phyloP scores from a whole-genome alignment of 225 moss, liverwort and hornwort genomes.

The Lunularia cruciata region DNA sequence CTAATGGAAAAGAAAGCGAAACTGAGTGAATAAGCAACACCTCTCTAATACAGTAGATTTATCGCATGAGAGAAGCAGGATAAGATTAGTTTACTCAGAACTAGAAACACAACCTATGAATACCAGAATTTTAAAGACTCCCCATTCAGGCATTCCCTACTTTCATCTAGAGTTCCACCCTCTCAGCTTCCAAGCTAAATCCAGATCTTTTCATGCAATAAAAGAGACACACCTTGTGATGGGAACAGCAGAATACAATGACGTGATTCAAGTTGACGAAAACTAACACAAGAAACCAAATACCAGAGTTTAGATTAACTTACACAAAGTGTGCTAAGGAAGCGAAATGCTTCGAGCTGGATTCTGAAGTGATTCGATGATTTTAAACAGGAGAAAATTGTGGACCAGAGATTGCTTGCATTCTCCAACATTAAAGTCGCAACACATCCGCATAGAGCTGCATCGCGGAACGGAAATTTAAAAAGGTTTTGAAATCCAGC shows the following conservation, averaged over 20 bases:
- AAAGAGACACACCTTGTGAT: background rate
- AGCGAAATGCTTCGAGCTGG: conserved; percentile 64
- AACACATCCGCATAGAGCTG: conserved; percentile 76
- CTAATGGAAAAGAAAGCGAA: background rate
- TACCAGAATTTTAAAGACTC: no score
- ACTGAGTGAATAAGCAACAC: no score
- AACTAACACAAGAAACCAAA: background rate
- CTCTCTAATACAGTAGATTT: no score
- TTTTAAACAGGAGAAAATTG: conserved; percentile 55
- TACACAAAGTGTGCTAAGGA: conserved; percentile 78
- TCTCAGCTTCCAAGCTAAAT: background rate
- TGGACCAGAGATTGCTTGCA: conserved; percentile 57
- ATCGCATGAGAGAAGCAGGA: no score
- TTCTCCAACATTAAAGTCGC: conserved; percentile 55
- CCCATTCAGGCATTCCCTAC: no score
- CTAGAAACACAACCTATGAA: no score
- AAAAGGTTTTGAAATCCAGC: no score
- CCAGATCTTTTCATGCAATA: background rate
- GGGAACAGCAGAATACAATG: background rate
- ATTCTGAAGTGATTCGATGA: conserved; percentile 45
- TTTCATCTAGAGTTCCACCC: no score
- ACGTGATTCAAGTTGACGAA: background rate
- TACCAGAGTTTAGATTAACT: conserved; percentile 18
- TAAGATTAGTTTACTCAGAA: no score
- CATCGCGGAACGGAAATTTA: conserved; percentile 7